Conservation (phyloP, 192 early-diverging fungal genomes). For the Coemansia sp. region DNA sequence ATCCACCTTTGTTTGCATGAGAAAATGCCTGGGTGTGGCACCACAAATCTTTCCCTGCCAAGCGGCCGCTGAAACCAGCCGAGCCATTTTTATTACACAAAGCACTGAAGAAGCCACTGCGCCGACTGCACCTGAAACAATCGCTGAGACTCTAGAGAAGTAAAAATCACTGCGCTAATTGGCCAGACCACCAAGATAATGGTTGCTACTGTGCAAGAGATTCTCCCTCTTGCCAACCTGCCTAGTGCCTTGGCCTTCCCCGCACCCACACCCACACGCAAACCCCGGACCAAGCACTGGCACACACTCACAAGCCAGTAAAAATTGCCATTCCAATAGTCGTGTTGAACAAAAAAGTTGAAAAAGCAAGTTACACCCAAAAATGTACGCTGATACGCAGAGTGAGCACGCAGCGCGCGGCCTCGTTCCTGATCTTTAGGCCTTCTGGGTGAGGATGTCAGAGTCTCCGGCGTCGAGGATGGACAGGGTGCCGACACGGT, state of each 20-base stretch:
- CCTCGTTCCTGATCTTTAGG: constrained; percentile 24
- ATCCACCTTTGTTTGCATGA: background rate
- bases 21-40: background rate
- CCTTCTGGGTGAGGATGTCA: constrained; percentile 70
- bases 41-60: background rate
- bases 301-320: background rate
- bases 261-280: constrained; percentile 1
- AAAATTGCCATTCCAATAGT: constrained; percentile 8
- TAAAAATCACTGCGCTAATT: constrained; percentile 14
- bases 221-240: background rate
- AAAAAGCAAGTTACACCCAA: constrained; percentile 8
- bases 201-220: background rate
- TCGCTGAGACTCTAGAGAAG: constrained; percentile 15
- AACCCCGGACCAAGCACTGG: background rate
- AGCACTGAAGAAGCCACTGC: background rate
- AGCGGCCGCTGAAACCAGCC: constrained; percentile 1
- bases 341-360: constrained; percentile 4
- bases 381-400: background rate
- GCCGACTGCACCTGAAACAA: constrained; percentile 27
- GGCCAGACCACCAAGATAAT: constrained; percentile 10
- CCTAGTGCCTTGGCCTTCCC: background rate
- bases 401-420: background rate
- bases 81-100: background rate
- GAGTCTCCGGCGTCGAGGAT: constrained; percentile 99
- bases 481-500: constrained; percentile 91